Evolutionary conservation across 1,284 basidiomycete species (phyloP), one percentile per base, ranked within the genome.

Genomic region (Golubevia sp.): DNA sequence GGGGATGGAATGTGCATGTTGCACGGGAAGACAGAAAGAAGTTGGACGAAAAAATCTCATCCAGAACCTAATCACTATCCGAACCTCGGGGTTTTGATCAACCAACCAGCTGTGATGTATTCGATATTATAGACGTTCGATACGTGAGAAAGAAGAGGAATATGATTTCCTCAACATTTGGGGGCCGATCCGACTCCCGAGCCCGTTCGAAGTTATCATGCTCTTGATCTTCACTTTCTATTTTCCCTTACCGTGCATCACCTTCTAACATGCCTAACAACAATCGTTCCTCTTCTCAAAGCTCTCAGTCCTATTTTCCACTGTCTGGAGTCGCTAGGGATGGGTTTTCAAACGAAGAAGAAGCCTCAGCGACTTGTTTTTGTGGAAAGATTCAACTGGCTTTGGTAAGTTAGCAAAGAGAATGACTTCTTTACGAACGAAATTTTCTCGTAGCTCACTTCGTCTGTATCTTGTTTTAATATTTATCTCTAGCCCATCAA

Each of bases 341-440:
- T 54, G 76, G 77, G n/a, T 84, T 66, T 57, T 82, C 82, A 0
- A 74, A 67, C 25, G 79, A 74, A 20, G 61, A 70, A 6, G 64
- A 74, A 63, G 82, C 82, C 8, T 79, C 79, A 7, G 78, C 81
- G 7, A 84, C 83, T 11, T 84, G 84, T 59, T 78, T 73, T 54
- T 84, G 83, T 55, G 84, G 84, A 15, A 44, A 50, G 3, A 79
- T 84, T 2, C 82, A 84, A 58, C 57, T 84, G n/a, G 70, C 74
- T 0, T 70, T 83, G 25, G 82, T 84, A 58, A 69, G 82, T 76
- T 8, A 7, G 2, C 0, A 26, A 26, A 24, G 15, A 24, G 21
- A n/a, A 20, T n/a, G 53, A 7, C 20, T 55, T 51, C 21, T 30
- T n/a, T 34, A 18, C 56, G n/a, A n/a, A n/a, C n/a, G 48, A 15